phyloP scores from a whole-genome alignment of 805 yeast species.

The Barnettozyma californica region DNA sequence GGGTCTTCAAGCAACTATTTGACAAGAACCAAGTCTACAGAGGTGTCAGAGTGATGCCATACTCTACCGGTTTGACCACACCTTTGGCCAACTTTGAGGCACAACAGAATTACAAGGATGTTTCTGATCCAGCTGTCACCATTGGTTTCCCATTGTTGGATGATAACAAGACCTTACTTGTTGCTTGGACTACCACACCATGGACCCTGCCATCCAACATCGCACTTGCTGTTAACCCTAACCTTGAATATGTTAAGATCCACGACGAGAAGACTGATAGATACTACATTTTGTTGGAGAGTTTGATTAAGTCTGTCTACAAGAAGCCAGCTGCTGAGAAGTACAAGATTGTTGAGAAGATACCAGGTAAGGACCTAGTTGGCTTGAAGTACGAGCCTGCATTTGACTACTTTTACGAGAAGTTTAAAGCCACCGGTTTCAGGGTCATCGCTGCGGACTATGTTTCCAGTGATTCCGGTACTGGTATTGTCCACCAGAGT shows the following conservation, averaged over 20 bases:
- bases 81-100: conserved; percentile 98
- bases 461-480: conserved; percentile 93
- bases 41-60: conserved; percentile 98
- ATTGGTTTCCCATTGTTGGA: conserved; percentile 77
- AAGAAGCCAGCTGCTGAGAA: conserved; percentile 93
- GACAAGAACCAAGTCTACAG: conserved; percentile 87
- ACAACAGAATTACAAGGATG: conserved; percentile 96
- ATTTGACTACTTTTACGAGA: conserved; percentile 73
- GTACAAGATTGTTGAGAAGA: conserved; percentile 72
- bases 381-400: conserved; percentile 81
- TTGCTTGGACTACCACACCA: conserved; percentile 99
- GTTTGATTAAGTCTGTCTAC: conserved; percentile 76
- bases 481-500: conserved; percentile 97
- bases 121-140: conserved; percentile 93
- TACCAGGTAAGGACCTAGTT: conserved; percentile 73
- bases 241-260: conserved; percentile 86
- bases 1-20: conserved; percentile 90
- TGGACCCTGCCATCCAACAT: conserved; percentile 98
- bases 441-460: conserved; percentile 76
- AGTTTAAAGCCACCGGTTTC: conserved; percentile 74
- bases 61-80: conserved; percentile 95
- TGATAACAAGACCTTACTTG: conserved; percentile 77
- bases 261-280: conserved; percentile 81
- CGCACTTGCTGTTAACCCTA: conserved; percentile 87
- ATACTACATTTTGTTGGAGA: conserved; percentile 79